Base-by-base conservation (phyloP, 495 filamentous ascomycete species). In the Penicillium desertorum region DNA sequence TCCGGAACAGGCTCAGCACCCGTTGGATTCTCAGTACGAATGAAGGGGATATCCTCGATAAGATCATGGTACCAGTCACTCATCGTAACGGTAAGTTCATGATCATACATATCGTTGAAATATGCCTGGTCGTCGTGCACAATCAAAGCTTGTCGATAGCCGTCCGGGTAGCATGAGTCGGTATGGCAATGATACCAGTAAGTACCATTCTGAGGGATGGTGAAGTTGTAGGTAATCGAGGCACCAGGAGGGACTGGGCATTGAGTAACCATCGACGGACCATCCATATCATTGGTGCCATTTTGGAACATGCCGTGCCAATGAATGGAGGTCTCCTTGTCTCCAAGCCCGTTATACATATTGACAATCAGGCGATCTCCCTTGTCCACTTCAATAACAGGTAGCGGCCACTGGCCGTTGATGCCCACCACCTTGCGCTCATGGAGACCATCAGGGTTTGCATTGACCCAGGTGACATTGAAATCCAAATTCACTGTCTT, bases 111-210 rank as follows among this genome's bases (percentile, higher is more conserved):
- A 53, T 76, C 79, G 30, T 71, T 62, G 63, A 83, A 88, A 4
- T 87, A 88, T 14, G 76, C 71, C 0, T 81, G 59, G 4, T 82
- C 81, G 62, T 92, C 88, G 47, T 90, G 81, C 37, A 94, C 74
- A 43, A 92, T 83, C 39, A 94, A 68, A 0, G 88, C 81, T 1
- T 86, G 87, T 45, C 87, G 79, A 32, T 89, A 79, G 29, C 90
- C 90, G 67, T 94, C 90, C 2, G 89, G 86, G 51, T 90, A 91
- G 65, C 89, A 88, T 6, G 76, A 80, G 43, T 75, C 73, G 17
- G 79, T 77, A 62, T 92, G 89, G 12, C 85, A 89, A 67, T 92
- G 89, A 62, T 92, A 92, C 90, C 90, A 92, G 70, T 90, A 92
- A 0, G 88, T 89, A 29, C 89, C 89, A 11, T 82, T 83, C 67